Conservation (phyloP, 306 rosid genomes). For the Ormosia emarginata region DNA sequence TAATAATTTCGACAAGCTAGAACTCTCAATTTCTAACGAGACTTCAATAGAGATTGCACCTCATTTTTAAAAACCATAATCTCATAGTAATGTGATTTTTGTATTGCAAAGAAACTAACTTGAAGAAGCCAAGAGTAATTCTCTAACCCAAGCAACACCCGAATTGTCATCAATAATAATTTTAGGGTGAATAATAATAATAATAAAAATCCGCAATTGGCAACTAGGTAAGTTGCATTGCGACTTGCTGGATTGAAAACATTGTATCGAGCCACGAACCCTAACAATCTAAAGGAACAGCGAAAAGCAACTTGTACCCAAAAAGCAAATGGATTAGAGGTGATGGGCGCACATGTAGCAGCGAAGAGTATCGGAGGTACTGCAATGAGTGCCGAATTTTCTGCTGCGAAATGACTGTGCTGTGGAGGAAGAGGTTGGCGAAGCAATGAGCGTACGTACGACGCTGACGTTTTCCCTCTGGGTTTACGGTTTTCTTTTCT, state of each 20-base stretch:
- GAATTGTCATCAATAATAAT: not conserved
- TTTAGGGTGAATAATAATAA: not conserved
- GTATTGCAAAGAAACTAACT: not conserved
- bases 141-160: not conserved
- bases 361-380: not conserved
- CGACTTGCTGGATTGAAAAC: not conserved
- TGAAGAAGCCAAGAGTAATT: not conserved
- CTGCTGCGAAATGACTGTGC: not conserved
- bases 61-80: not conserved
- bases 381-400: not conserved
- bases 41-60: not conserved
- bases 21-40: not conserved
- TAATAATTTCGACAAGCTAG: not conserved
- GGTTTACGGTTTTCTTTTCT: not conserved
- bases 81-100: not conserved
- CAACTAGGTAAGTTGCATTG: not conserved
- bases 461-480: not conserved
- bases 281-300: slow-evolving; percentile 17
- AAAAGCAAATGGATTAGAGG: not conserved
- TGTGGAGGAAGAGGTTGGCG: not conserved
- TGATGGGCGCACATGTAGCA: not conserved
- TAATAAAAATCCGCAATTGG: not conserved
- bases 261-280: slow-evolving; percentile 3
- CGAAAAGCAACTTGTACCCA: not conserved
- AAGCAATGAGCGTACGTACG: not conserved